Conservation (phyloP, 805 yeast species). For the Suhomyces sp. region DNA sequence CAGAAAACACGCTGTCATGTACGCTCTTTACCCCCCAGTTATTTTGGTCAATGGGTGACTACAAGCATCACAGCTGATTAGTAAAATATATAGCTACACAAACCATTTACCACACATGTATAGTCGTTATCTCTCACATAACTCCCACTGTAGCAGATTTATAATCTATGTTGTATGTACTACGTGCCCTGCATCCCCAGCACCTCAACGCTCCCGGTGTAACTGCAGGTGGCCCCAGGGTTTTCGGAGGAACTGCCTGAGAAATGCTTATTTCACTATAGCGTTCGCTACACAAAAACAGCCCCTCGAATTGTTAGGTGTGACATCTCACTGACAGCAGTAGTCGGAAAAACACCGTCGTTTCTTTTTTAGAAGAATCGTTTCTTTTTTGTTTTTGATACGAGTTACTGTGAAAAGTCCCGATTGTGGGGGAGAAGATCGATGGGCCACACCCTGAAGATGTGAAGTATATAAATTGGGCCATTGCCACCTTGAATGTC, state of each 20-base stretch:
- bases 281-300: background rate
- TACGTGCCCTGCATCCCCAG: background rate
- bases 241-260: background rate
- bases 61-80: background rate
- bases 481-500: background rate
- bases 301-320: background rate
- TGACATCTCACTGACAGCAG: background rate
- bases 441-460: background rate
- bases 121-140: background rate
- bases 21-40: background rate
- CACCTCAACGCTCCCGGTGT: background rate
- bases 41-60: background rate
- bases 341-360: slow-evolving; percentile 7
- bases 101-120: background rate
- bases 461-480: slow-evolving; percentile 1
- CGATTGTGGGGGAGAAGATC: background rate
- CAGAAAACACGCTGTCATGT: background rate
- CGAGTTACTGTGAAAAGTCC: background rate
- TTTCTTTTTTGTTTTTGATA: background rate
- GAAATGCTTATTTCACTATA: background rate
- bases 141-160: background rate
- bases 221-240: background rate
- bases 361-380: slow-evolving; percentile 7
- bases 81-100: background rate
- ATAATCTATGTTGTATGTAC: background rate